phyloP scores from a whole-genome alignment of 441 rosid genomes.

The Erodium trifolium region DNA sequence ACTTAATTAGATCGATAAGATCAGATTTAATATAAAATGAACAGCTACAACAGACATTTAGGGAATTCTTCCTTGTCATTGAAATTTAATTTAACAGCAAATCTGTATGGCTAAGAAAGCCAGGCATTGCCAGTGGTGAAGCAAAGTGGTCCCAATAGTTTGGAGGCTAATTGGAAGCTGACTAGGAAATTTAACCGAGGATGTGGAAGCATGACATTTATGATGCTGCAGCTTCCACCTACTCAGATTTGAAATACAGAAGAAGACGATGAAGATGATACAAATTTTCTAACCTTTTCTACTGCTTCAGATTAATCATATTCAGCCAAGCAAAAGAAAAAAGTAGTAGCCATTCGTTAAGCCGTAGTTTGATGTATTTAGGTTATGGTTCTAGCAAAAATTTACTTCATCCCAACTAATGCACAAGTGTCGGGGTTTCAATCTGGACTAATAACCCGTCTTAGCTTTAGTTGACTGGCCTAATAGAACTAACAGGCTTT shows the following conservation, averaged over 20 bases:
- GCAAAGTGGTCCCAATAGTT: neutral
- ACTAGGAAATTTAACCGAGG: conserved; percentile 1
- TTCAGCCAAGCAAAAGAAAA: neutral
- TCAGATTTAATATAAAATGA: neutral
- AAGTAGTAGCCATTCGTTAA: neutral
- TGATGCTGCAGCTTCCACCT: neutral
- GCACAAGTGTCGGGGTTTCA: neutral
- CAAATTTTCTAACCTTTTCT: neutral
- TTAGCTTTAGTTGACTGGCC: neutral
- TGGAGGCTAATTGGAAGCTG: neutral
- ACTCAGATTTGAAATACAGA: neutral
- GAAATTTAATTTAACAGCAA: neutral
- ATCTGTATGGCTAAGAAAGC: neutral
- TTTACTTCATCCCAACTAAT: neutral
- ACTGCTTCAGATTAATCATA: neutral
- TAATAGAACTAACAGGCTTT: neutral
- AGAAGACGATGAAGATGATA: neutral
- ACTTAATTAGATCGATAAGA: neutral
- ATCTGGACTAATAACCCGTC: neutral
- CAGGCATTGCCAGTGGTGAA: neutral
- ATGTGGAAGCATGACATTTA: neutral
- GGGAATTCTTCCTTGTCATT: neutral
- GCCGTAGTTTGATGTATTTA: neutral
- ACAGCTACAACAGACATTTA: neutral
- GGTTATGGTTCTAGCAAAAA: neutral